These are phyloP conservation scores for Collybia mongolica DNA, from an alignment of 768 basidiomycete species.

Conservation along the genomic window DNA sequence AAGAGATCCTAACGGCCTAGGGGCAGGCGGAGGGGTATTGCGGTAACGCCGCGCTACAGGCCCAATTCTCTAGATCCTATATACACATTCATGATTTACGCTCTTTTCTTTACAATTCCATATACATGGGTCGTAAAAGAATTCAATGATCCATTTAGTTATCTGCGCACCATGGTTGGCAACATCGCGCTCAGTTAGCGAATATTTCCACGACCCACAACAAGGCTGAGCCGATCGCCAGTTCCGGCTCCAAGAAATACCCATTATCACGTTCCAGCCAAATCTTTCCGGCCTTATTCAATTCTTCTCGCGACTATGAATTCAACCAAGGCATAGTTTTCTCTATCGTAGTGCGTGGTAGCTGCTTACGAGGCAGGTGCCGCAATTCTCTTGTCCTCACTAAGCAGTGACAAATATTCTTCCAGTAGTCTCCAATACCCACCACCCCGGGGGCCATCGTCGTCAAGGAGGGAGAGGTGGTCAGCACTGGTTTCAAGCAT, in stretches of 20 bases:
- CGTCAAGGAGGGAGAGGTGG: conserved; percentile 56
- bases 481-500: conserved; percentile 53
- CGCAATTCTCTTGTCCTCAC: too few relatives aligned
- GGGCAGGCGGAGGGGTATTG: too few relatives aligned
- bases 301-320: conserved; percentile 4
- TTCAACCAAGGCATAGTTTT: conserved; percentile 51
- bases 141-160: too few relatives aligned
- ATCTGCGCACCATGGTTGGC: too few relatives aligned
- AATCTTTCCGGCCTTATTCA: too few relatives aligned
- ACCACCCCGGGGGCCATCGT: conserved; percentile 10
- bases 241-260: neutral
- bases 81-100: too few relatives aligned
- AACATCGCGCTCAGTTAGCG: too few relatives aligned
- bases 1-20: conserved; percentile 43
- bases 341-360: conserved; percentile 47
- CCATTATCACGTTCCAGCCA: neutral
- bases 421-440: conserved; percentile 6
- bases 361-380: conserved; percentile 39
- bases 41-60: too few relatives aligned
- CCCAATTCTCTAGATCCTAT: too few relatives aligned
- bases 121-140: too few relatives aligned
- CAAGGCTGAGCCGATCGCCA: neutral
- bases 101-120: too few relatives aligned
- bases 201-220: too few relatives aligned
- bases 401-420: neutral